Percentiles rank a stretch among this genome's conserved stretches.
phyloP scores from a whole-genome alignment of 2,329 filamentous ascomycete genomes.

The Trichoderma hamatum region DNA sequence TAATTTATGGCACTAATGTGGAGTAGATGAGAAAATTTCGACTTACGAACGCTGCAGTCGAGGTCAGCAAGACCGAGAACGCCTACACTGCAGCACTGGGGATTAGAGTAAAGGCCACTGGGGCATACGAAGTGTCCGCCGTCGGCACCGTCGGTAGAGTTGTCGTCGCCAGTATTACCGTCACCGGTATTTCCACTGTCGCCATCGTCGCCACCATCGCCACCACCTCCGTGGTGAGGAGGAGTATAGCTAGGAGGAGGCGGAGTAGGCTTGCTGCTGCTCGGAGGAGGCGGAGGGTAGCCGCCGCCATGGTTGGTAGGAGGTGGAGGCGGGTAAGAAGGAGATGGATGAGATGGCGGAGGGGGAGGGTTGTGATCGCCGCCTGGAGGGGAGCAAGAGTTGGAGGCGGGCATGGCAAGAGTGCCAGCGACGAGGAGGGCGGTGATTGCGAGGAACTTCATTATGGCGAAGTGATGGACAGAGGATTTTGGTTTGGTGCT shows the following conservation, averaged over 20 bases:
- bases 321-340: neutral
- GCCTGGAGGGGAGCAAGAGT: neutral
- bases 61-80: slow-evolving; percentile 17
- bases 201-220: neutral
- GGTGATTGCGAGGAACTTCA: slow-evolving; percentile 25
- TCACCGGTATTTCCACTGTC: neutral
- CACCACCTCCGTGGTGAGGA: neutral
- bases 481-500: neutral
- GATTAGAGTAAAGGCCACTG: neutral
- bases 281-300: neutral
- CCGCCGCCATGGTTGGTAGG: neutral
- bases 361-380: neutral
- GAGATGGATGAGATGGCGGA: neutral
- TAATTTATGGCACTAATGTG: neutral
- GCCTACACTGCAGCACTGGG: slow-evolving; percentile 12
- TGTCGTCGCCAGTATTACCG: neutral
- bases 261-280: neutral
- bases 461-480: neutral
- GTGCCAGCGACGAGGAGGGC: slow-evolving; percentile 19
- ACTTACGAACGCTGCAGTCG: slow-evolving; percentile 23
- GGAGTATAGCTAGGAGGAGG: neutral
- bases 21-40: neutral
- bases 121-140: neutral
- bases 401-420: slow-evolving; percentile 1
- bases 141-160: neutral